Conservation (phyloP, 1,139 yeast genomes). For the Komagataea norvegica region DNA sequence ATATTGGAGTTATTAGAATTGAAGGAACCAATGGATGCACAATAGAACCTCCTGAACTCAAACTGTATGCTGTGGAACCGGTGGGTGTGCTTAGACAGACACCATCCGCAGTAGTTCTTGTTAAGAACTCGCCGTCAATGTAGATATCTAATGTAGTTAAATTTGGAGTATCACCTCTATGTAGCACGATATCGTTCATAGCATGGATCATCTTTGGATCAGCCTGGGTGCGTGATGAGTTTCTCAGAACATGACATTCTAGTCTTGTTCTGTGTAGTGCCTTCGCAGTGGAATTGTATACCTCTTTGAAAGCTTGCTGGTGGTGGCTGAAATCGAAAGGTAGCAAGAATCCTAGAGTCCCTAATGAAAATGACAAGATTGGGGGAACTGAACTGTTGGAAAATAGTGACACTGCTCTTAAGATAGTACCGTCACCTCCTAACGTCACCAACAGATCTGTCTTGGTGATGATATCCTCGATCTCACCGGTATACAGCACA, state of each 20-base stretch:
- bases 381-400: constrained; percentile 77
- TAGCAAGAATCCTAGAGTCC: constrained; percentile 83
- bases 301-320: constrained; percentile 55
- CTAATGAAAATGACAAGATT: constrained; percentile 80
- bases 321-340: constrained; percentile 76
- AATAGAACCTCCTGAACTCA: constrained; percentile 88
- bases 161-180: constrained; percentile 86
- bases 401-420: constrained; percentile 65
- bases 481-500: constrained; percentile 53
- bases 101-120: constrained; percentile 92
- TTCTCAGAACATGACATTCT: constrained; percentile 61
- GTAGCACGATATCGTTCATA: constrained; percentile 86
- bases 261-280: constrained; percentile 74
- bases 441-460: constrained; percentile 75
- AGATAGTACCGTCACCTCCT: constrained; percentile 95
- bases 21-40: constrained; percentile 87
- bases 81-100: constrained; percentile 84
- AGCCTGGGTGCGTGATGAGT: constrained; percentile 15
- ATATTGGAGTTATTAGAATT: constrained; percentile 79
- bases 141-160: constrained; percentile 75
- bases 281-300: constrained; percentile 61
- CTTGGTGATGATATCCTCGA: constrained; percentile 47
- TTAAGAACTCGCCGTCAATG: constrained; percentile 75
- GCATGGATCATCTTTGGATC: constrained; percentile 48
- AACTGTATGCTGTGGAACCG: constrained; percentile 90